Percentiles rank a stretch among this genome's conserved stretches.
phyloP scores from a whole-genome alignment of 164 flowering plant species.

The Vitis labrusca region DNA sequence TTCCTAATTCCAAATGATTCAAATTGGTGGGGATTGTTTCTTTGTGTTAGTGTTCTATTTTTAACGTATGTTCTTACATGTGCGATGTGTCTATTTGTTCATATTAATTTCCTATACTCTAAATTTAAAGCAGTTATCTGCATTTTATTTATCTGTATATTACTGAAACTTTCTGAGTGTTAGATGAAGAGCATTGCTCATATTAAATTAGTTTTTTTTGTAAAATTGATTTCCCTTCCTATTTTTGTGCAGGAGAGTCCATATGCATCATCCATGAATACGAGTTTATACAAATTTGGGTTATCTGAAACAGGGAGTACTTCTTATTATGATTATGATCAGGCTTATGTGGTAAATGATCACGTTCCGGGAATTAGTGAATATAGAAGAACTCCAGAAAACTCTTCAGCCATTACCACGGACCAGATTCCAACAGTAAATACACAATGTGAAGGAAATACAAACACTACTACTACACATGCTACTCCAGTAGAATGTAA shows the following conservation, averaged over 20 bases:
- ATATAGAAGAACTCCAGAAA: slow-evolving; percentile 42
- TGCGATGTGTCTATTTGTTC: neutral
- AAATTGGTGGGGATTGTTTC: neutral
- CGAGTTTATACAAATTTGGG: slow-evolving; percentile 63
- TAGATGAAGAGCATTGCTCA: no score
- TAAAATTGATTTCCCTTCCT: slow-evolving; percentile 3
- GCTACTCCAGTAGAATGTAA: slow-evolving; percentile 53
- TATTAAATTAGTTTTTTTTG: neutral
- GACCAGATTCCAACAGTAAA: slow-evolving; percentile 36
- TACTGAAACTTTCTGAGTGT: no score
- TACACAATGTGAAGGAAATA: slow-evolving; percentile 40
- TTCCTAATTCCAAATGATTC: neutral
- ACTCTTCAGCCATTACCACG: slow-evolving; percentile 28
- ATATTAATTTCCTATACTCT: no score
- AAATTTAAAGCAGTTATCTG: no score
- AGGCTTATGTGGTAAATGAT: slow-evolving; percentile 43
- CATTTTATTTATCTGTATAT: no score
- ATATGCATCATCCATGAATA: slow-evolving; percentile 44
- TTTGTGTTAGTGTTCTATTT: neutral
- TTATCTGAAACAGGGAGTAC: slow-evolving; percentile 45
- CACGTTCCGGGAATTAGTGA: slow-evolving; percentile 35
- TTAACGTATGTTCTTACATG: neutral
- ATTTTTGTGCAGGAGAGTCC: slow-evolving; percentile 52
- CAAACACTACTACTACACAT: slow-evolving; percentile 32
- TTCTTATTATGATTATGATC: slow-evolving; percentile 46